Evolutionary conservation across 345 rosid genomes (phyloP), one percentile per base, ranked within the genome.

Genomic region (Orychophragmus violaceus): DNA sequence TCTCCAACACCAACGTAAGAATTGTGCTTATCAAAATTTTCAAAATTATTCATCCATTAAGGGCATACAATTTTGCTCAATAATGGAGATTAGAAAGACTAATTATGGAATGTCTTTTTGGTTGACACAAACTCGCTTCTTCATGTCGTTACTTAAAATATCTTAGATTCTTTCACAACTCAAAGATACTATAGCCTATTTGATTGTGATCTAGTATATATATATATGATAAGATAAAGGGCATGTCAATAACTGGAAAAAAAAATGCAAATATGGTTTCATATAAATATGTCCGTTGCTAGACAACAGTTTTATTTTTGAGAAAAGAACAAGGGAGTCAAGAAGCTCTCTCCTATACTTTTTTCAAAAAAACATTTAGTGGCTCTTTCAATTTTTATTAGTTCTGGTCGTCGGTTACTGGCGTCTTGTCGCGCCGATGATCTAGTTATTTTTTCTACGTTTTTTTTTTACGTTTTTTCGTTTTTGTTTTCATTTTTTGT

Each of bases 141-240:
- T 74, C 81, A 64, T 74, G 72, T 80, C 75, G 68, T 76, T 78
- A 71, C 66, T 68, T 42, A 50, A 17, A 5, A 25, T n/a, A n/a
- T n/a, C n/a, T 25, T 13, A 60, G 63, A 60, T 66, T 74, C 68
- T 61, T 53, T 44, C 59, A 66, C 39, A 66, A 60, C 39, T 44
- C 39, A 53, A 64, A 59, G 55, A 66, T 50, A 33, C 54, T 55
- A 36, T 21, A 60, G 45, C 36, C 35, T 48, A 48, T 28, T 48
- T 46, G 39, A 55, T 71, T 46, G 46, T n/a, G 29, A 11, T 18
- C 22, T 51, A 52, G 1, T 33, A 48, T 8, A 32, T 1, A 56
- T 50, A 13, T 3, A 14, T 5, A 62, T 41, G 32, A 41, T 41
- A 52, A 10, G 54, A 28, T 13, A 49, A 24, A 18, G 41, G 13